Evolutionary conservation across 352 stramenopile genomes (phyloP).

Genomic region (Phytophthora citricola): DNA sequence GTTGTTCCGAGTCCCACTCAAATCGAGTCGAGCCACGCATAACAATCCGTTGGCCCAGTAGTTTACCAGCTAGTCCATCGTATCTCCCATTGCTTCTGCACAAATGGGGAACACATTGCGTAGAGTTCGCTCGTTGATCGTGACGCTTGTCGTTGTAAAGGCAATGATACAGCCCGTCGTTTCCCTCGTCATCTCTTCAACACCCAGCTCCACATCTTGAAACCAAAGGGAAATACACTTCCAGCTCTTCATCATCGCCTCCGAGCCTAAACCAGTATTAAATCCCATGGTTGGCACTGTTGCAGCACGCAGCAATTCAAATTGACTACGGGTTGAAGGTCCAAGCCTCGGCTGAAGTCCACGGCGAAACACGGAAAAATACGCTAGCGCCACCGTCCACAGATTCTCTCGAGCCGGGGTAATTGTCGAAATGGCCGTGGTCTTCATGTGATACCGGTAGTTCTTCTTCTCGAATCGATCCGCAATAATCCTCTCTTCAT

Average conservation of each 20-base stretch:
- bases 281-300: conserved; percentile 2
- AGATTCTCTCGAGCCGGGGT: conserved; percentile 1
- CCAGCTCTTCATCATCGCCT: conserved; percentile 16
- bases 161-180: not conserved
- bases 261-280: conserved; percentile 8
- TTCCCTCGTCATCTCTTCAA: conserved; percentile 11
- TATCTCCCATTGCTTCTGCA: not conserved
- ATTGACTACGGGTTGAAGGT: not conserved
- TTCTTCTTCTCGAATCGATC: conserved; percentile 10
- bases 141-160: not conserved
- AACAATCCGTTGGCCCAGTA: conserved; percentile 6
- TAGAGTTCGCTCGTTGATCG: conserved; percentile 11
- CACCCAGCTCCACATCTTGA: conserved; percentile 12
- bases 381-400: conserved; percentile 17
- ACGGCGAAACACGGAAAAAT: conserved; percentile 16
- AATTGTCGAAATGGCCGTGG: not conserved
- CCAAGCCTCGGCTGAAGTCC: not conserved
- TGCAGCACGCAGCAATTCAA: conserved; percentile 3
- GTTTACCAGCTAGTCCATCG: not conserved
- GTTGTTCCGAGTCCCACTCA: conserved; percentile 5
- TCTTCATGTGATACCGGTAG: not conserved
- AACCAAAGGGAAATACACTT: conserved; percentile 22
- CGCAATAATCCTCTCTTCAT: not conserved
- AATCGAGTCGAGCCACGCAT: conserved; percentile 9
- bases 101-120: conserved; percentile 10